Percentiles rank a stretch among this genome's conserved stretches.
phyloP scores from a whole-genome alignment of 495 filamentous ascomycete species.

The Penicillium crystallinum region DNA sequence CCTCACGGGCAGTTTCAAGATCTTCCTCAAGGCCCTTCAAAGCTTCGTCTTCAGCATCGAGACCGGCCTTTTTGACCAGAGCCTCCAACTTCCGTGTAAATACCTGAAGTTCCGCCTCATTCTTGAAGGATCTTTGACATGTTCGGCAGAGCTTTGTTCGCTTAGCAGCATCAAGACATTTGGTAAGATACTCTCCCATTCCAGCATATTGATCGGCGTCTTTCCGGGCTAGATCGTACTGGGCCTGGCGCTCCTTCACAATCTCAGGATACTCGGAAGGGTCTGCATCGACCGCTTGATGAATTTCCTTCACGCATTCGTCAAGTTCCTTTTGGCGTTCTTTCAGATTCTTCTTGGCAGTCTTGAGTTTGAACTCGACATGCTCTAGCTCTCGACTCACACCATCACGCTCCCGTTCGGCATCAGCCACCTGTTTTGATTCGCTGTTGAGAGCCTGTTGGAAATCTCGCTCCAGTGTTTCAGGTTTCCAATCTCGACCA shows the following conservation, averaged over 20 bases:
- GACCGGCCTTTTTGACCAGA: slow-evolving; percentile 49
- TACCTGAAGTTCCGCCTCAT: slow-evolving; percentile 50
- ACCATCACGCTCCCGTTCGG: slow-evolving; percentile 62
- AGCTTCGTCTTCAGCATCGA: slow-evolving; percentile 49
- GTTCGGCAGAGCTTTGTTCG: slow-evolving; percentile 63
- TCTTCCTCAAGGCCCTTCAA: slow-evolving; percentile 48
- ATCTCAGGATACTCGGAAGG: slow-evolving; percentile 48
- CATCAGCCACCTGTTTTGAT: slow-evolving; percentile 48
- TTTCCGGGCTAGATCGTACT: slow-evolving; percentile 55
- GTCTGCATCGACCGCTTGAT: slow-evolving; percentile 48
- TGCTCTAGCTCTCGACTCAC: slow-evolving; percentile 70
- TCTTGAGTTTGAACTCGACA: slow-evolving; percentile 70
- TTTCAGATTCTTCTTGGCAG: slow-evolving; percentile 51
- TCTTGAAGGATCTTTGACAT: slow-evolving; percentile 61
- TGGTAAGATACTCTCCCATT: slow-evolving; percentile 58
- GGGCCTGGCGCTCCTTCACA: slow-evolving; percentile 52
- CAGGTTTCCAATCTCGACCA: slow-evolving; percentile 59
- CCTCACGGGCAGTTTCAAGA: slow-evolving; percentile 53
- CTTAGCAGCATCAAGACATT: slow-evolving; percentile 54
- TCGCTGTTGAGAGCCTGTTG: slow-evolving; percentile 57
- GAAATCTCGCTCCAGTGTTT: slow-evolving; percentile 66
- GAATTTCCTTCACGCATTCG: slow-evolving; percentile 47
- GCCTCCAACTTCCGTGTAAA: slow-evolving; percentile 58
- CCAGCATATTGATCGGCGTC: slow-evolving; percentile 59
- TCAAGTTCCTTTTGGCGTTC: slow-evolving; percentile 61